Percentiles rank a stretch among this genome's conserved stretches.
Evolutionary conservation across 805 yeast species (phyloP).

Genomic region (Diddensiella transvaalensis): DNA sequence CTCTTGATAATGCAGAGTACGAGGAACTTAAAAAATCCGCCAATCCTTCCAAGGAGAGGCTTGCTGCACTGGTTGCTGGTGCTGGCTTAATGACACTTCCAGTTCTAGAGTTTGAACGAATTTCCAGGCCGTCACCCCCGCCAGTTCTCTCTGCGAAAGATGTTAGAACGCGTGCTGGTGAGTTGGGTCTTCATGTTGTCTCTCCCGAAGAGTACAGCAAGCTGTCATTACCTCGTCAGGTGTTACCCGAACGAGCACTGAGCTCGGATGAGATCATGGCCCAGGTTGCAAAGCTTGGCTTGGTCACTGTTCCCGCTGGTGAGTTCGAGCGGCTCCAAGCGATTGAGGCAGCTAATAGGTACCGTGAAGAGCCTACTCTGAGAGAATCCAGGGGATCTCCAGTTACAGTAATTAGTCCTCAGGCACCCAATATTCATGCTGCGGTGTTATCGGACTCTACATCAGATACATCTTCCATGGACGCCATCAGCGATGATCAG

Average conservation of each 20-base stretch:
- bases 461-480: constrained; percentile 5
- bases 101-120: constrained; percentile 20
- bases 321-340: constrained; percentile 14
- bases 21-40: constrained; percentile 7
- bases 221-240: neutral
- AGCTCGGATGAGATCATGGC: constrained; percentile 10
- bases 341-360: neutral
- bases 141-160: constrained; percentile 1
- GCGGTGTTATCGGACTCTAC: constrained; percentile 13
- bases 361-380: constrained; percentile 1
- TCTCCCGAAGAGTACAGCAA: constrained; percentile 30
- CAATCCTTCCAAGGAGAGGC: neutral
- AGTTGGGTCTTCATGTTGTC: constrained; percentile 26
- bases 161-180: constrained; percentile 17
- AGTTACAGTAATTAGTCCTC: constrained; percentile 13
- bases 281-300: constrained; percentile 20
- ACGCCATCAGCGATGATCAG: constrained; percentile 5
- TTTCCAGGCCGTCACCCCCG: constrained; percentile 6
- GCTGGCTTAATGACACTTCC: constrained; percentile 22
- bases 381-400: constrained; percentile 11
- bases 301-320: constrained; percentile 19
- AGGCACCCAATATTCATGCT: constrained; percentile 15
- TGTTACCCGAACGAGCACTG: constrained; percentile 2
- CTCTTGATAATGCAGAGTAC: constrained; percentile 14
- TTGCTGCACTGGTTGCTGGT: neutral